Evolutionary conservation across 768 basidiomycete species (phyloP), one percentile per base, ranked within the genome.

Genomic region (Heimioporus sp.): DNA sequence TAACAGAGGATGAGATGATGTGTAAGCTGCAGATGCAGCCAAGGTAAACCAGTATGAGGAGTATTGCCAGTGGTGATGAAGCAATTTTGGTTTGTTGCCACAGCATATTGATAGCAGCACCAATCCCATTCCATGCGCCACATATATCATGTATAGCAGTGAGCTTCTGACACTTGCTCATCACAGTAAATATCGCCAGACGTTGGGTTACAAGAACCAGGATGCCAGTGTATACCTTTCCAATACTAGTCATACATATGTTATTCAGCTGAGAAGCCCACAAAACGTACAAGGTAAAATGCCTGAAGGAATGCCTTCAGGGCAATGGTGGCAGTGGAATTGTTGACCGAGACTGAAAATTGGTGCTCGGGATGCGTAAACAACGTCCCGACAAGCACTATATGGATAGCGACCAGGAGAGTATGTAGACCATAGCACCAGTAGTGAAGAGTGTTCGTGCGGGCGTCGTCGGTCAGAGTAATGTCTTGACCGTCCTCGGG

Each of bases 81-180:
- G 40, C 12, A 19, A 66, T 21, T 10, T 50, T 44, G 13, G 45
- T 58, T 48, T 66, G 65, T 11, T 56, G 48, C 62, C 62, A 66
- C 17, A 64, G 9, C 3, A n/a, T 21, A 6, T n/a, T 17, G 19
- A 58, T 52, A 0, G 65, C 60, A 3, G 65, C 53, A 5, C 65
- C 65, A 31, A 66, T 49, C 3, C 65, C 65, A 2, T 43, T 47
- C 65, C 65, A 66, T 3, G 65, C 58, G 5, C 48, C 31, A 4
- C 32, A 45, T 10, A 52, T 48, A 19, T 66, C 65, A 13, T 66
- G 65, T 2, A 55, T 40, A 0, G 52, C 50, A 4, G 63, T 61
- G 36, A 66, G 55, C 8, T 46, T 63, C 43, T 53, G 61, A 3
- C 32, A 17, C 20, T 36, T 43, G 2, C 28, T 3, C 32, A 65